These are phyloP conservation scores for Byssothecium circinans DNA, from an alignment of 2,329 filamentous ascomycete genomes.

Conservation along the genomic window DNA sequence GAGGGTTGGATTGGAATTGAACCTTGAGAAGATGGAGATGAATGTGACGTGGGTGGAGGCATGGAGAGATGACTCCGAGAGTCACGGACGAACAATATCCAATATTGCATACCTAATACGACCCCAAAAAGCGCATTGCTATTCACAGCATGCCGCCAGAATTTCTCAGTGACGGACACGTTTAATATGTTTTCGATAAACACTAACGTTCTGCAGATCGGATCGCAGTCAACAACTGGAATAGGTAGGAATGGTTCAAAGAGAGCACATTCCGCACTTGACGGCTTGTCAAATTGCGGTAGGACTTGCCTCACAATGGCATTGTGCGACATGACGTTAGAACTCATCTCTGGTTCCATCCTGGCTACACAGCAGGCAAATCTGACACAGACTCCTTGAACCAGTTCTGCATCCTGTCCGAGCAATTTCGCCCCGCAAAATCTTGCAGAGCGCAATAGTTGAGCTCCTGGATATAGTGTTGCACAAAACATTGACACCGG, in stretches of 20 bases:
- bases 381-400: slow-evolving; percentile 10
- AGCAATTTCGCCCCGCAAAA: slow-evolving; percentile 24
- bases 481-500: too few species aligned
- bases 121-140: neutral
- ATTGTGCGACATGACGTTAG: neutral
- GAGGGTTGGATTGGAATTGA: neutral
- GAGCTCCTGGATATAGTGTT: neutral
- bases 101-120: slow-evolving; percentile 1
- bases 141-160: too few species aligned
- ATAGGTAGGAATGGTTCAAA: too few species aligned
- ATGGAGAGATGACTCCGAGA: slow-evolving; percentile 14
- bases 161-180: too few species aligned
- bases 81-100: neutral
- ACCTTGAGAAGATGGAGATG: neutral
- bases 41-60: neutral
- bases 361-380: neutral
- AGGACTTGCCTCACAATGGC: neutral
- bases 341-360: neutral
- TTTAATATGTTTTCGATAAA: neutral
- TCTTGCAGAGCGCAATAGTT: slow-evolving; percentile 14
- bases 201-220: neutral
- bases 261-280: too few species aligned
- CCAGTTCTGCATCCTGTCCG: slow-evolving; percentile 9
- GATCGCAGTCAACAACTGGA: neutral
- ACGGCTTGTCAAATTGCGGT: too few species aligned